Evolutionary conservation across 164 flowering plant genomes (phyloP), one percentile per base, ranked within the genome.

Genomic region (Chloranthus sessilifolius): DNA sequence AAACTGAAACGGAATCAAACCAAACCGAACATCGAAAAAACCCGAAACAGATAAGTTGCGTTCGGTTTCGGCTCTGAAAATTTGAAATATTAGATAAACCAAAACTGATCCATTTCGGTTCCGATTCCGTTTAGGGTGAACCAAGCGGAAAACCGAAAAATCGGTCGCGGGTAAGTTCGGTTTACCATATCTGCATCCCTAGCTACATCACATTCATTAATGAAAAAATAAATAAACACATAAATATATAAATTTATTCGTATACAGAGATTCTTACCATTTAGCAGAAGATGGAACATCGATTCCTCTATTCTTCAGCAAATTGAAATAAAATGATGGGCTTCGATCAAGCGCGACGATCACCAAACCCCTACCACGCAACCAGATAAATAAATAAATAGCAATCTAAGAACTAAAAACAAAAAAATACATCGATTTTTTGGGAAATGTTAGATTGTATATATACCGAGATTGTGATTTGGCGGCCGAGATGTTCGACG

Each of bases 391-490:
- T n/a, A 19, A 26, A 14, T 8, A 34, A 59, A 43, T n/a, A n/a
- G n/a, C n/a, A n/a, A 26, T 27, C 5, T 6, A 7, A n/a, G 15
- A 19, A 34, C 1, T 1, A 8, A 23, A 31, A 34, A 1, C 23
- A 12, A 50, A 29, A 9, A 12, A 25, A 31, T 14, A 37, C 2
- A 4, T n/a, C 23, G 12, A 21, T 11, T 30, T 26, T 17, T 7
- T 8, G n/a, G n/a, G n/a, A n/a, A n/a, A n/a, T n/a, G n/a, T n/a
- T n/a, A n/a, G n/a, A n/a, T 9, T 38, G n/a, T n/a, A n/a, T n/a
- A 65, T 56, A 47, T 1, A 88, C 98, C 65, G 63, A 4, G 95
- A 72, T 48, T 88, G 88, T 1, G 92, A 75, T 65, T 84, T 88
- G 42, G 62, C 75, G 24, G 86, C 71, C 37, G 71, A 53, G 58